Evolutionary conservation across 1,139 yeast genomes (phyloP), one percentile per base, ranked within the genome.

Genomic region (Suhomyces anneliseae): DNA sequence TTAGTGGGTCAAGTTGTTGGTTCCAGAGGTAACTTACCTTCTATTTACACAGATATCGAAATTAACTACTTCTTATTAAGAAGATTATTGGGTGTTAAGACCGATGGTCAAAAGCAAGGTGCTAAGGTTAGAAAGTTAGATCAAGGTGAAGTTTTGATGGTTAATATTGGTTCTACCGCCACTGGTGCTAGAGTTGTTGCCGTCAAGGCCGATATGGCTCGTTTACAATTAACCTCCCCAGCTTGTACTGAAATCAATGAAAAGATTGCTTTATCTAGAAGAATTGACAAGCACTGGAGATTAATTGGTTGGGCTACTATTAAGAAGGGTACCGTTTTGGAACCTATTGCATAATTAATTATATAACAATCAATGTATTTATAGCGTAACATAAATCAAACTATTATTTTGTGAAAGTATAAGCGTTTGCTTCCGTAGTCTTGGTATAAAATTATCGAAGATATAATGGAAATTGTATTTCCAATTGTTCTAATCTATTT

Each of bases 221-320:
- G 97, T 79, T 81, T 95, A 64, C 92, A 90, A 66, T 82, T 95
- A 66, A 92, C 98, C 42, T 86, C 96, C 42, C 99, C 99, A 48
- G 99, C 99, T 40, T 95, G 99, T 83, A 93, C 99, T 40, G 98
- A 92, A 76, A 81, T 93, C 49, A 89, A 95, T 60, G 99, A 95
- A 77, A 92, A 95, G 86, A 92, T 95, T 71, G 99, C 99, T 44
- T 79, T 95, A 65, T 90, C 97, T 39, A 88, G 99, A 81, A 92
- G 99, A 83, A 95, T 95, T 61, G 99, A 93, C 68, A 93, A 92
- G 82, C 99, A 95, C 73, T 95, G 98, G 97, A 95, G 99, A 81
- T 82, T 95, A 70, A 95, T 95, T 75, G 99, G 99, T 62, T 95
- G 99, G 99, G 99, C 99, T 59, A 90, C 97, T 47, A 93, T 95